Base-by-base conservation (phyloP, 805 yeast species). In the Metahyphopichia silvanorum region DNA sequence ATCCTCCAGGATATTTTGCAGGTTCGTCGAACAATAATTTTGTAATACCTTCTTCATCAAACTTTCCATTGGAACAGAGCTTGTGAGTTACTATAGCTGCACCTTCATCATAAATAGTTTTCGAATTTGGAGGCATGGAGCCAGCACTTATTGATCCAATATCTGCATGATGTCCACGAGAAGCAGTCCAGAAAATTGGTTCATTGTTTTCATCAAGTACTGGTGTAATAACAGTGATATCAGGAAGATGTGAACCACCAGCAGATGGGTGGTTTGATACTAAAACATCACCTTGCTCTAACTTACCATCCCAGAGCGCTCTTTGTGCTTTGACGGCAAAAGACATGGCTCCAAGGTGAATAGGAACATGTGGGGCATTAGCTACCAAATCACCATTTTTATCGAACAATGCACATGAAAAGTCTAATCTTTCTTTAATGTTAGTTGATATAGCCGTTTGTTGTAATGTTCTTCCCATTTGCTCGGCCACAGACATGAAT, bases 111-210 rank as follows among this genome's bases (percentile, higher is more conserved):
- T 78, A 82, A 25, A 91, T 61, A 38, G 79, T 79, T 48, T 80
- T 86, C 2, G 96, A 86, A 51, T 83, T 79, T 7, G 96, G 95
- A 11, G 97, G 96, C 88, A 89, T 87, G 0, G 95, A 83, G 1
- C 97, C 97, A 1, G 97, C 95, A 21, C 86, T 61, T 37, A 82
- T 76, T 10, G 95, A 94, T 12, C 98, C 97, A 50, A 91, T 89
- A 57, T 89, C 98, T 5, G 96, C 89, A 60, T 91, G 98, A 60
- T 89, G 98, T 2, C 96, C 97, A 43, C 98, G 71, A 0, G 95
- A 82, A 1, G 97, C 98, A 10, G 86, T 88, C 69, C 86, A 89
- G 55, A 89, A 89, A 17, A 87, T 75, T 21, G 86, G 71, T 5
- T 66, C 73, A 15, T 63, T 68, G 16, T 48, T 39, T 14, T 46